phyloP scores from a whole-genome alignment of 352 stramenopile species.

The Globisporangium rhizosaccharum region DNA sequence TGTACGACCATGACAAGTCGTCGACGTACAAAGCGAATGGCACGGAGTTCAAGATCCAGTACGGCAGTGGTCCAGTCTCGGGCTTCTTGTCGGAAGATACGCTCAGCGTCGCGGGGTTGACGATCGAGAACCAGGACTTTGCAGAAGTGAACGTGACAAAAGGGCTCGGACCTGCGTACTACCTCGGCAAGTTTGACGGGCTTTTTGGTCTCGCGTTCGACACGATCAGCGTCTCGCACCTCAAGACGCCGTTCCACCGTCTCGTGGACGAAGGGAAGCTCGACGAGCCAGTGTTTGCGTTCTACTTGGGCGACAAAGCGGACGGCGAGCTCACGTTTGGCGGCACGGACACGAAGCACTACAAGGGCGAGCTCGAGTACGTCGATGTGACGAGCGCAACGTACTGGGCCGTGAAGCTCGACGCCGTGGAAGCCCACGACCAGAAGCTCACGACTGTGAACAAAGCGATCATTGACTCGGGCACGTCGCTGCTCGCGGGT shows the following conservation, averaged over 20 bases:
- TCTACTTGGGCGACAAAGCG: slow-evolving; percentile 79
- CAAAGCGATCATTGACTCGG: slow-evolving; percentile 24
- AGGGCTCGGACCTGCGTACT: slow-evolving; percentile 86
- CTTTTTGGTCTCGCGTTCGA: slow-evolving; percentile 90
- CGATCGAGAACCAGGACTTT: slow-evolving; percentile 60
- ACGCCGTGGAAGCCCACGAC: slow-evolving; percentile 23
- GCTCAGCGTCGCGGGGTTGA: slow-evolving; percentile 30
- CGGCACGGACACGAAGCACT: slow-evolving; percentile 59
- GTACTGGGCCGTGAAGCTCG: slow-evolving; percentile 32
- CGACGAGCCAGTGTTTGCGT: slow-evolving; percentile 79
- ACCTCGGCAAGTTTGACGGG: slow-evolving; percentile 90
- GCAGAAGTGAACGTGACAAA: slow-evolving; percentile 86
- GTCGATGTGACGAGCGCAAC: slow-evolving; percentile 26
- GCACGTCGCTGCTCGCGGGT: slow-evolving; percentile 17
- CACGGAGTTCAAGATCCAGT: slow-evolving; percentile 83
- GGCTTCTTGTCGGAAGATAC: slow-evolving; percentile 72
- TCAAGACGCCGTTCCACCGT: slow-evolving; percentile 83
- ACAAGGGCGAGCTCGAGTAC: slow-evolving; percentile 81
- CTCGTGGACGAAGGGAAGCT: slow-evolving; percentile 74
- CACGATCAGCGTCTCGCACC: slow-evolving; percentile 70
- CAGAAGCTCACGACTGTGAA: slow-evolving; percentile 16
- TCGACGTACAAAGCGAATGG: slow-evolving; percentile 64
- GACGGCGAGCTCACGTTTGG: slow-evolving; percentile 25
- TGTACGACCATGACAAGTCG: slow-evolving; percentile 69
- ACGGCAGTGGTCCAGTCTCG: slow-evolving; percentile 74